Base-by-base conservation (phyloP, 2,329 filamentous ascomycete species). In the Biscogniauxia mediterranea region DNA sequence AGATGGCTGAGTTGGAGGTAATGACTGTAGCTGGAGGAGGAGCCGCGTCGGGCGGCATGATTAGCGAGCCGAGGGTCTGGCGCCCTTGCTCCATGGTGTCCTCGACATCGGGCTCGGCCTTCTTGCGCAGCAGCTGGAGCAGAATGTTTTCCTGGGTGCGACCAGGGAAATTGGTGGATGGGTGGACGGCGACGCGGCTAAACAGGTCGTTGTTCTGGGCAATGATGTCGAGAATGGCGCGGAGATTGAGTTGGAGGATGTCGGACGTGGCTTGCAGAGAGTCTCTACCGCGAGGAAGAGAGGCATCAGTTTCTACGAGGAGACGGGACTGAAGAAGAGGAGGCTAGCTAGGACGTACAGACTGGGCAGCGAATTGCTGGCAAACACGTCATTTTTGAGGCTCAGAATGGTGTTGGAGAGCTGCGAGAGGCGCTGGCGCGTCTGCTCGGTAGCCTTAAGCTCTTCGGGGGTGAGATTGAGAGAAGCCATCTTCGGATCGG, bases 81-180 rank as follows among this genome's bases (percentile, higher is more conserved):
- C 85, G 83, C 1, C 87, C 89, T 56, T 86, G 79, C 21, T 86
- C 84, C 25, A 94, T 87, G 77, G 89, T 88, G 60, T 88, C 86
- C 72, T 93, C 90, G 19, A 93, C 87, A 23, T 85, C 82, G 0
- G 91, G 91, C 67, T 95, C 92, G 55, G 93, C 83, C 73, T 95
- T 95, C 77, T 95, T 96, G 49, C 92, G 88, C 32, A 96, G 80
- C 1, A 96, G 80, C 68, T 89, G 85, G 25, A 85, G 81, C 1
- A 94, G 81, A 3, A 91, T 81, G 55, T 75, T 77, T 73, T 90
- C 86, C 61, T 91, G 87, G 5, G 83, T 88, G 68, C 84, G 88
- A 46, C 86, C 89, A 4, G 86, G 92, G 76, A 85, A 95, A 73
- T 88, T 87, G 1, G 91, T 90, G 13, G 88, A 86, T 0, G 92